Percentiles rank a stretch among this genome's conserved stretches.
Evolutionary conservation across 208 protist genomes (phyloP).

Genomic region (Giardia muris): DNA sequence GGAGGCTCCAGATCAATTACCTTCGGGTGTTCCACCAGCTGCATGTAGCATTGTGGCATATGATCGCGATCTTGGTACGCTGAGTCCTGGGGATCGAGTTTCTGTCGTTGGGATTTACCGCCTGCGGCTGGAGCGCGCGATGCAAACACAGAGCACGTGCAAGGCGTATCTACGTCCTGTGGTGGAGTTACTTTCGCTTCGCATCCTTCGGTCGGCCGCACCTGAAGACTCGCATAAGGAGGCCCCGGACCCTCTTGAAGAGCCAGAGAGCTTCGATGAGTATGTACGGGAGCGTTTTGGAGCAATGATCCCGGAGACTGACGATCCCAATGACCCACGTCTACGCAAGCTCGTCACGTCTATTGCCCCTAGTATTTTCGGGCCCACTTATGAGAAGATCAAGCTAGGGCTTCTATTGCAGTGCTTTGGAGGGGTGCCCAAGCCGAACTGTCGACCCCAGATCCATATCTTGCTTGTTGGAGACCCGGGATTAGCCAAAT

Average conservation of each 20-base stretch:
- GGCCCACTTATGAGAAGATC: background rate
- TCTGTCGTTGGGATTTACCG: slow-evolving; percentile 90
- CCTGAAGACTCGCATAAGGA: background rate
- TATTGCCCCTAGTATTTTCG: slow-evolving; percentile 14
- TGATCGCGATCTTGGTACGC: slow-evolving; percentile 72
- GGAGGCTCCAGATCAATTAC: slow-evolving; percentile 31
- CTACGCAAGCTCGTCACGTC: background rate
- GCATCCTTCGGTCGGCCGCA: background rate
- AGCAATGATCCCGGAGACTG: slow-evolving; percentile 4
- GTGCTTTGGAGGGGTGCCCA: background rate
- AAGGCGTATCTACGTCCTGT: slow-evolving; percentile 48
- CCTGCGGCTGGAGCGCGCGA: slow-evolving; percentile 67
- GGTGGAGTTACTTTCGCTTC: slow-evolving; percentile 28
- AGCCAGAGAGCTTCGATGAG: background rate
- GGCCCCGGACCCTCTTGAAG: background rate
- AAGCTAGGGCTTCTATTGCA: slow-evolving; percentile 27
- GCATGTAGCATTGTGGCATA: slow-evolving; percentile 79
- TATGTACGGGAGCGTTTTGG: background rate
- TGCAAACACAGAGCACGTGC: slow-evolving; percentile 63
- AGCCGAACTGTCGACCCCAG: background rate
- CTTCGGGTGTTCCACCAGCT: slow-evolving; percentile 88
- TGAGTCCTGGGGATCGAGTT: slow-evolving; percentile 83
- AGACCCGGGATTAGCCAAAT: slow-evolving; percentile 80
- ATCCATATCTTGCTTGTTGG: slow-evolving; percentile 26
- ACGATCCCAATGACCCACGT: background rate